Evolutionary conservation across 1,284 basidiomycete species (phyloP), one percentile per base, ranked within the genome.

Genomic region (Cutaneotrichosporon sp.): DNA sequence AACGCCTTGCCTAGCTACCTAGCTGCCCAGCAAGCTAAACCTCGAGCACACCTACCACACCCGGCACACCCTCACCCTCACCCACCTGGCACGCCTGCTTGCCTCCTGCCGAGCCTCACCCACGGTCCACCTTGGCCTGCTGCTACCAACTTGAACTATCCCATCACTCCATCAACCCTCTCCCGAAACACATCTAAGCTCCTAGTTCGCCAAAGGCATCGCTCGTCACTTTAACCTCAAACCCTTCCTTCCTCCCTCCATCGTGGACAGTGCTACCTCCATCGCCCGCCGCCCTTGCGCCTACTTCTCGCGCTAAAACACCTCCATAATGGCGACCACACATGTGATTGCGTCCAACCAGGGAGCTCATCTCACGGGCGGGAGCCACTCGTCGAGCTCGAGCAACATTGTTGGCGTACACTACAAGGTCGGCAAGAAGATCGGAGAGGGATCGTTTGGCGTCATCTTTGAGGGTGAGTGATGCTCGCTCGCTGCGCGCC

Each of bases 401-500:
- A 79, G 76, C 71, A 82, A 82, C 67, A 80, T 82, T 55, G 81
- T 82, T 52, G 81, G 83, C 58, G 85, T 86, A 9, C 85, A 86
- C 76, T 86, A 85, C 79, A 82, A 84, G 60, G 85, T 86, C 50
- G 85, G 85, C 63, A 84, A 85, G 72, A 86, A 86, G 81, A 86
- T 87, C 70, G 85, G 84, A 36, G 84, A 85, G 74, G 92, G 92
- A 68, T 92, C 90, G 38, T 97, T 97, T 79, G 94, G 94, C 76
- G 92, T 97, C 84, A 96, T 97, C 83, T 97, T 95, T 77, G 93
- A 96, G 83, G 92, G 91, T 90, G 64, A 61, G 60, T 56, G n/a
- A n/a, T 9, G 18, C 31, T 30, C 21, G 32, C 36, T 46, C 5
- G 16, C 2, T 46, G 42, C 9, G 14, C 16, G 16, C 40, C 14